Evolutionary conservation across 2,329 filamentous ascomycete species (phyloP).

Genomic region (Penicillium janthinellum): DNA sequence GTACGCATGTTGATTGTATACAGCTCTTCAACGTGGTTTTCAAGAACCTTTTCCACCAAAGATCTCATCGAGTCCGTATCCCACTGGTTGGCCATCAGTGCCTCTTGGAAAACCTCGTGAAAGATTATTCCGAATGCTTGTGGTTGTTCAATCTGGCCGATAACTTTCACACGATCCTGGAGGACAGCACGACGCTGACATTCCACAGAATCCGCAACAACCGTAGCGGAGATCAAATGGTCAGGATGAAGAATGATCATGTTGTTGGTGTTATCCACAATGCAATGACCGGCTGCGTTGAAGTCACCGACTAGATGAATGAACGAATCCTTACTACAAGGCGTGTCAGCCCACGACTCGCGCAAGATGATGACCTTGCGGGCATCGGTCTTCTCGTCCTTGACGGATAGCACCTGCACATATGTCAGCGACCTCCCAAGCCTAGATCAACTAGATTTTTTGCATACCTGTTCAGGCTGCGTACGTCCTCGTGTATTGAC

Average conservation of each 20-base stretch:
- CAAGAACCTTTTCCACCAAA: constrained; percentile 69
- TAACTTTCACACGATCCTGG: constrained; percentile 92
- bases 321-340: constrained; percentile 71
- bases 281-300: constrained; percentile 67
- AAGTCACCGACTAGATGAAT: constrained; percentile 87
- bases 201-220: constrained; percentile 93
- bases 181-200: constrained; percentile 89
- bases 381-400: constrained; percentile 70
- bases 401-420: constrained; percentile 73
- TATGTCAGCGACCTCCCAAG: constrained; percentile 24
- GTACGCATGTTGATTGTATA: constrained; percentile 81
- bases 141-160: constrained; percentile 74
- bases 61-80: constrained; percentile 66
- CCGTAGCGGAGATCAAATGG: constrained; percentile 90
- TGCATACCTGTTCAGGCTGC: constrained; percentile 70
- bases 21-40: constrained; percentile 81
- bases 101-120: constrained; percentile 93
- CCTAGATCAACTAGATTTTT: background rate
- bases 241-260: constrained; percentile 93
- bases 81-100: constrained; percentile 81
- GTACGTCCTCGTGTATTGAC: constrained; percentile 61
- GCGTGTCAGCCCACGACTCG: constrained; percentile 83
- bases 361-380: constrained; percentile 73
- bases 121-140: constrained; percentile 91
- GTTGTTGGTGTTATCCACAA: constrained; percentile 80